Evolutionary conservation across 208 protist species (phyloP).

Genomic region (Leptomonas seymouri): DNA sequence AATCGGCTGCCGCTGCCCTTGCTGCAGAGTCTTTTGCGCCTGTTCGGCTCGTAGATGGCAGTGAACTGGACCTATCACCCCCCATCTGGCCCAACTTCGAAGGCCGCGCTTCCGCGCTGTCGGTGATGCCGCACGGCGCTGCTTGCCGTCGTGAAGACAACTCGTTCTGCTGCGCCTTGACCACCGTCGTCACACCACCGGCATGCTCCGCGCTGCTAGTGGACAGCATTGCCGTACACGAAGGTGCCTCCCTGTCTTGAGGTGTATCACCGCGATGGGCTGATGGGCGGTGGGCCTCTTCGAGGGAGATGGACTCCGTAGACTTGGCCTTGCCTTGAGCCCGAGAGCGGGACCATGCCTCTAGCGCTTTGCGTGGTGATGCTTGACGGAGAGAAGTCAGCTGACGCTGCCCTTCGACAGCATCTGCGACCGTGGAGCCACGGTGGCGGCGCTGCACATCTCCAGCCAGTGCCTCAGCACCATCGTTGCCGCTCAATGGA

Average conservation of each 20-base stretch:
- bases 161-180: background rate
- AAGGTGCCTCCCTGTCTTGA: background rate
- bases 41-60: background rate
- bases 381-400: background rate
- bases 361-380: background rate
- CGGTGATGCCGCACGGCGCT: constrained; percentile 2
- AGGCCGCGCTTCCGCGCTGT: background rate
- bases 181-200: background rate
- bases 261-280: background rate
- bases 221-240: background rate
- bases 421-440: background rate
- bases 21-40: background rate
- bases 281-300: background rate
- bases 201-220: background rate
- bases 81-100: background rate
- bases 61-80: background rate
- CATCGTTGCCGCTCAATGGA: background rate
- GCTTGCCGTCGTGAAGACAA: background rate
- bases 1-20: background rate
- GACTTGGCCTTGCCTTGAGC: background rate
- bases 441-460: no score
- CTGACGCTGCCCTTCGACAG: background rate
- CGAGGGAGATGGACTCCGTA: background rate
- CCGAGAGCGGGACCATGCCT: constrained; percentile 8
- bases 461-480: background rate